Conservation (phyloP, 225 moss, liverwort and hornwort species). For the Thuidium tamariscinum region DNA sequence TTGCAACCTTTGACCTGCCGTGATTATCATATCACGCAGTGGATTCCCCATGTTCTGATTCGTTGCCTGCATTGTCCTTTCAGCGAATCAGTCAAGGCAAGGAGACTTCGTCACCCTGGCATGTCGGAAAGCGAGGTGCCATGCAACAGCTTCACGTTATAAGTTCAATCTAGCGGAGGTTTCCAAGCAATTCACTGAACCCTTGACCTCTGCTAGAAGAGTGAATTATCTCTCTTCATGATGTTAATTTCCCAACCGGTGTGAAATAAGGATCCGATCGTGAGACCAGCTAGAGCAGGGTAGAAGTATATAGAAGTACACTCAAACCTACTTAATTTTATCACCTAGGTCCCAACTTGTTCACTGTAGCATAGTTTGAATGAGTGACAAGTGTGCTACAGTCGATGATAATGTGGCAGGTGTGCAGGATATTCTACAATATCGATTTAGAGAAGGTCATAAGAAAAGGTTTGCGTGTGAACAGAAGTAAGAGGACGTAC, state of each 20-base stretch:
- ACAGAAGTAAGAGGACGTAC: background rate
- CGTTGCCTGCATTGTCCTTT: slow-evolving; percentile 38
- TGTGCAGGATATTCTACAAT: background rate
- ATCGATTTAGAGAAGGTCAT: background rate
- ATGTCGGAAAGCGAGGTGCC: background rate
- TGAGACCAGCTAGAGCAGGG: background rate
- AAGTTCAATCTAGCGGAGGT: background rate
- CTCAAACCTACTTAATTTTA: background rate
- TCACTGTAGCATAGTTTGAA: background rate
- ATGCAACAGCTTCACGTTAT: background rate
- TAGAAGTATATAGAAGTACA: background rate
- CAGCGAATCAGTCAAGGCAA: slow-evolving; percentile 7
- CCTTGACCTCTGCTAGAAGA: background rate
- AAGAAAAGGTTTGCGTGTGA: background rate
- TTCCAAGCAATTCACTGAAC: background rate
- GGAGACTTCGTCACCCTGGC: background rate
- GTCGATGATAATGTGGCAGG: background rate
- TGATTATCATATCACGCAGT: slow-evolving; percentile 77
- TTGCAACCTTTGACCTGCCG: slow-evolving; percentile 77
- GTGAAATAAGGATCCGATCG: background rate
- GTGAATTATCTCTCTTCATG: background rate
- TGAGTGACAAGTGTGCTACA: background rate
- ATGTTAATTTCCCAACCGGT: background rate
- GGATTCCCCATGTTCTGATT: slow-evolving; percentile 76
- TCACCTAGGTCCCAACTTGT: background rate